Evolutionary conservation across 768 basidiomycete genomes (phyloP).

Genomic region (Dacryopinax primogenitus): DNA sequence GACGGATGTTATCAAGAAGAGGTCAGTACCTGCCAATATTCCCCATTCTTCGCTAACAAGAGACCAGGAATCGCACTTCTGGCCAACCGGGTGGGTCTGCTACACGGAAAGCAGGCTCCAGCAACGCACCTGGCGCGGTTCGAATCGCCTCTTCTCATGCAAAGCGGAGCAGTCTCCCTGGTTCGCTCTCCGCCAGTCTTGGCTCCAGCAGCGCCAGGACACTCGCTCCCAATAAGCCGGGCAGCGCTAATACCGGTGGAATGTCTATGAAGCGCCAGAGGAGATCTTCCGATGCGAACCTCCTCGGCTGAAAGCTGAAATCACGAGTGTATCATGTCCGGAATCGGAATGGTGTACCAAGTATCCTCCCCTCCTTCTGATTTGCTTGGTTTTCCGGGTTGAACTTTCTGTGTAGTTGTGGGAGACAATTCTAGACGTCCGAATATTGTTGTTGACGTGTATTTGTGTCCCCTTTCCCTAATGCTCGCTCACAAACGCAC

Average conservation of each 20-base stretch:
- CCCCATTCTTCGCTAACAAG: background rate
- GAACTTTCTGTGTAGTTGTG: background rate
- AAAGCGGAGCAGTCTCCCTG: background rate
- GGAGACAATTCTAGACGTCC: slow-evolving; percentile 2
- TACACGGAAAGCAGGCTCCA: background rate
- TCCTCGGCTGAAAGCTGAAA: background rate
- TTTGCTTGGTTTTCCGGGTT: background rate
- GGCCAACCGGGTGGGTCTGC: background rate
- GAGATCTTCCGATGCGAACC: slow-evolving; percentile 5
- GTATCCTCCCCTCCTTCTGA: background rate
- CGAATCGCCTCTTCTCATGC: background rate
- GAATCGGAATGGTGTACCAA: background rate
- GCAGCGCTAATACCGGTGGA: background rate
- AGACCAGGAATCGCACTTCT: background rate
- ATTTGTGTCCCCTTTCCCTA: background rate
- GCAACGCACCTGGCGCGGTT: background rate
- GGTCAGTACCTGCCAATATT: slow-evolving; percentile 37
- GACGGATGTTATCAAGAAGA: slow-evolving; percentile 96
- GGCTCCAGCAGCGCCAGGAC: slow-evolving; percentile 5
- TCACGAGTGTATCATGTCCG: background rate
- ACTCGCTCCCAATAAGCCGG: background rate
- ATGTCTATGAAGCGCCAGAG: slow-evolving; percentile 7
- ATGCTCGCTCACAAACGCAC: background rate
- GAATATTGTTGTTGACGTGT: slow-evolving; percentile 5
- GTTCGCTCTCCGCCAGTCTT: background rate